These are phyloP conservation scores for Chlorella sp. DNA, from an alignment of 139 green algal species.

Conservation along the genomic window DNA sequence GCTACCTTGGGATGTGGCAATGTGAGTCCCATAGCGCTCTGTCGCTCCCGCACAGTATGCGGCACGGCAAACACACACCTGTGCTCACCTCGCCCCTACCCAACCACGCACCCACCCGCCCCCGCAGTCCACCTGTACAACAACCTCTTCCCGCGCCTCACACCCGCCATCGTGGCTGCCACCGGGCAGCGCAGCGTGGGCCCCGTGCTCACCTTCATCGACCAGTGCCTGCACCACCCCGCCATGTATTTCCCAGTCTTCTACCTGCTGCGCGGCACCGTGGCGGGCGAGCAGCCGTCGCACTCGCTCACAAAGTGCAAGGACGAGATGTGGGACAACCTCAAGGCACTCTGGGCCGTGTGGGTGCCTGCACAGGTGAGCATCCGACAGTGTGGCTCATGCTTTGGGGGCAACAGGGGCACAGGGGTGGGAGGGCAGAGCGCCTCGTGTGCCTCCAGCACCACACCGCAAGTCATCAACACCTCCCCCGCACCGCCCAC, in stretches of 20 bases:
- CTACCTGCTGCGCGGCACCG: slow-evolving; percentile 3
- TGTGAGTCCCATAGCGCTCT: too few species aligned
- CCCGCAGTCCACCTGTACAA: slow-evolving; percentile 58
- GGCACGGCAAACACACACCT: too few species aligned
- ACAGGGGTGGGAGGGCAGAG: too few species aligned
- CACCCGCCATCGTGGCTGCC: slow-evolving; percentile 29
- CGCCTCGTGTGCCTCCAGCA: too few species aligned
- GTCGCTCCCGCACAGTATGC: too few species aligned
- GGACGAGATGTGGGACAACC: slow-evolving; percentile 9
- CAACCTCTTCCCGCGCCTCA: slow-evolving; percentile 52
- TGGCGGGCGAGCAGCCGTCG: background rate
- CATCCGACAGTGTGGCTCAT: too few species aligned
- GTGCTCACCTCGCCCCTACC: too few species aligned
- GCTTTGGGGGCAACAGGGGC: too few species aligned
- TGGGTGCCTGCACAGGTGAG: slow-evolving; percentile 14
- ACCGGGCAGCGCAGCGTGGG: slow-evolving; percentile 44
- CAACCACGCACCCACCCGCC: too few species aligned
- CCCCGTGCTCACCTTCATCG: slow-evolving; percentile 55
- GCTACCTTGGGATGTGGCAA: slow-evolving; percentile 60
- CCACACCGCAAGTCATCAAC: too few species aligned
- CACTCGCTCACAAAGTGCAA: slow-evolving; percentile 2
- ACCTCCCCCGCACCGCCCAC: too few species aligned
- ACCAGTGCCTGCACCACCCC: slow-evolving; percentile 43
- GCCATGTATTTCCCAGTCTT: slow-evolving; percentile 6
- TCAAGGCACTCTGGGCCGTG: slow-evolving; percentile 6